A percentile compares a stretch with the other conserved stretches of the same genome.
phyloP scores from a whole-genome alignment of 2,329 filamentous ascomycete genomes.

The Pyrenophora seminiperda region DNA sequence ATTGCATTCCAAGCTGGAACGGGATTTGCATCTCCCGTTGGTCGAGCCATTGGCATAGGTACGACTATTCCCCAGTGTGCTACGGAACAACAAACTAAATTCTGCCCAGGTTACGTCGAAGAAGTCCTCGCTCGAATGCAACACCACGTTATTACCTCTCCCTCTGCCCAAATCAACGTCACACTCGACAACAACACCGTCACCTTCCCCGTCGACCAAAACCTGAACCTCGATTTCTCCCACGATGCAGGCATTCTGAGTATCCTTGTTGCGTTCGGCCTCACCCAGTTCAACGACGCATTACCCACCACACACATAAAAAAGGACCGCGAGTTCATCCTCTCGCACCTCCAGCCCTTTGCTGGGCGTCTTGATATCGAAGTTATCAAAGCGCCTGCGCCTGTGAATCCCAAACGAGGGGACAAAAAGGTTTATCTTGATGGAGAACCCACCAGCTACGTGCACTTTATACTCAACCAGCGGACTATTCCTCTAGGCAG shows the following conservation, averaged over 20 bases:
- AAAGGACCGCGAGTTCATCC: conserved; percentile 64
- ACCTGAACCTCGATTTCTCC: conserved; percentile 76
- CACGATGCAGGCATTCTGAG: conserved; percentile 77
- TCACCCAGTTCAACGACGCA: conserved; percentile 68
- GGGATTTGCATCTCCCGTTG: conserved; percentile 68
- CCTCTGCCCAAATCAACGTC: conserved; percentile 60
- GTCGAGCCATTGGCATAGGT: conserved; percentile 73
- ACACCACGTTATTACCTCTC: conserved; percentile 61
- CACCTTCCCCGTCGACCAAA: conserved; percentile 76
- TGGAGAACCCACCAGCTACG: conserved; percentile 66
- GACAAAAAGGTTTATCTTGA: conserved; percentile 54
- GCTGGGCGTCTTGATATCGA: conserved; percentile 75
- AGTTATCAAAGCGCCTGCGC: conserved; percentile 69
- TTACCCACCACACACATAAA: conserved; percentile 63
- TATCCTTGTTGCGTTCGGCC: conserved; percentile 73
- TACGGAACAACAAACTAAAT: background rate
- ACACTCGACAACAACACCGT: conserved; percentile 69
- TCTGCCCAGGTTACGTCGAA: conserved; percentile 58
- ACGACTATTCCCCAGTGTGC: background rate
- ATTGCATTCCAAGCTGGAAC: conserved; percentile 66
- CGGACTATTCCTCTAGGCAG: conserved; percentile 70
- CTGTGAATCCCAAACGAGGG: conserved; percentile 51
- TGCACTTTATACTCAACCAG: conserved; percentile 77
- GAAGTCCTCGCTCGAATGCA: conserved; percentile 73
- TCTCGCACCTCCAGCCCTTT: conserved; percentile 73